These are phyloP conservation scores for Arxiozyma telluris DNA, from an alignment of 1,139 yeast genomes.

Conservation along the genomic window DNA sequence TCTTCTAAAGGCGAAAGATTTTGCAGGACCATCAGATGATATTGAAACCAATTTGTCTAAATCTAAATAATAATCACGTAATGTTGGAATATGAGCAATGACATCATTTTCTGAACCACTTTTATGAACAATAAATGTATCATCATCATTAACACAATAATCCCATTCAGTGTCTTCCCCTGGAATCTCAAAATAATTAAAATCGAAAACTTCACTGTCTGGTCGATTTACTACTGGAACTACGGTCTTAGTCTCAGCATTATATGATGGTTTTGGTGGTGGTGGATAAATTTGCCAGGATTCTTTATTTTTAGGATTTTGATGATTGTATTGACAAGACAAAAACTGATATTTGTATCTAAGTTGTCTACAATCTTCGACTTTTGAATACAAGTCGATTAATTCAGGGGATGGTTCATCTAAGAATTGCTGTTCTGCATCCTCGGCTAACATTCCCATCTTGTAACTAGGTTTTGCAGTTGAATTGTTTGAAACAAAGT, in stretches of 20 bases:
- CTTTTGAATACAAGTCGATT: constrained; percentile 58
- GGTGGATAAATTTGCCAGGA: constrained; percentile 82
- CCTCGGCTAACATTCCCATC: constrained; percentile 51
- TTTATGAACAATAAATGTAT: constrained; percentile 58
- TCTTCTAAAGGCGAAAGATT: constrained; percentile 91
- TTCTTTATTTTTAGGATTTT: constrained; percentile 70
- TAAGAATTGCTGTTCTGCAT: constrained; percentile 50
- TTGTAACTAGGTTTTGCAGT: constrained; percentile 30
- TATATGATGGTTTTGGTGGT: constrained; percentile 91
- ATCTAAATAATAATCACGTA: constrained; percentile 78
- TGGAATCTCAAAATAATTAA: constrained; percentile 58
- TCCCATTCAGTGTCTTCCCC: constrained; percentile 42
- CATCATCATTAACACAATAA: constrained; percentile 49
- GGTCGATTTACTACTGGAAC: constrained; percentile 32
- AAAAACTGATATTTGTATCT: constrained; percentile 67
- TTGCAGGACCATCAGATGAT: constrained; percentile 94
- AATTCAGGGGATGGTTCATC: constrained; percentile 67
- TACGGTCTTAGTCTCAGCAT: constrained; percentile 54
- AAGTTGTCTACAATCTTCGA: constrained; percentile 60
- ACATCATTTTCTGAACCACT: constrained; percentile 29
- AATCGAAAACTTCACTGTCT: constrained; percentile 49
- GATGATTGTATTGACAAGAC: constrained; percentile 63
- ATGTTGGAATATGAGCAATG: constrained; percentile 59
- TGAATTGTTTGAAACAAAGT: neutral
- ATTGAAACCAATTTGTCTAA: constrained; percentile 59